Evolutionary conservation across 1,284 basidiomycete genomes (phyloP), one percentile per base, ranked within the genome.

Genomic region (Schizopora paradoxa): DNA sequence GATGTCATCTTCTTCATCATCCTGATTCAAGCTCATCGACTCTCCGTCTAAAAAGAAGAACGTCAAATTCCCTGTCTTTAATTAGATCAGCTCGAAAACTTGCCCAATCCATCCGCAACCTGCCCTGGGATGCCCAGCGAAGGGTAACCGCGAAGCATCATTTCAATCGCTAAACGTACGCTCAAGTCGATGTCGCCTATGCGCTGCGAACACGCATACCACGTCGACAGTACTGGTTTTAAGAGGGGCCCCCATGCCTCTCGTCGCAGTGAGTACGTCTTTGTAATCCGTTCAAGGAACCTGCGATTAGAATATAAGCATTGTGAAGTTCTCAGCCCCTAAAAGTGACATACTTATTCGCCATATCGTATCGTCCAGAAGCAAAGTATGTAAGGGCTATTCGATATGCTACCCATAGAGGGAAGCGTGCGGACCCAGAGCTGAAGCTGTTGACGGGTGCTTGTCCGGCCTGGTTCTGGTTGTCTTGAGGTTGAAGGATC

Each of bases 231-330:
- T 10, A 93, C 74, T 3, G 86, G 78, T 35, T 72, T 70, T 13
- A 93, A 69, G 62, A 95, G 73, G 0, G 72, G 62, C 6, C 70
- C 66, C 90, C 90, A 95, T 41, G 76, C 72, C 59, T 94, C 91
- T 44, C 77, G 68, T n/a, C 83, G 75, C n/a, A n/a, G n/a, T 11
- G 32, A 36, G 60, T 94, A 95, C 0, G 82, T 86, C 58, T 78
- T 83, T 1, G 85, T 81, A 49, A 95, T 94, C 23, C 88, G 77
- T 56, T 92, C 89, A 59, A 92, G 90, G 66, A 94, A 95, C 37
- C 88, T 92, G 18, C 7, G 22, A 25, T 16, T 37, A 29, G 33
- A 47, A 28, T n/a, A 29, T 38, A 26, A 45, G 16, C 6, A 21
- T 10, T 21, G 18, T 6, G 22, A 25, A 42, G 29, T 2, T 1